Conservation (phyloP, 2,329 filamentous ascomycete genomes). For the Penicillium sclerotiorum region DNA sequence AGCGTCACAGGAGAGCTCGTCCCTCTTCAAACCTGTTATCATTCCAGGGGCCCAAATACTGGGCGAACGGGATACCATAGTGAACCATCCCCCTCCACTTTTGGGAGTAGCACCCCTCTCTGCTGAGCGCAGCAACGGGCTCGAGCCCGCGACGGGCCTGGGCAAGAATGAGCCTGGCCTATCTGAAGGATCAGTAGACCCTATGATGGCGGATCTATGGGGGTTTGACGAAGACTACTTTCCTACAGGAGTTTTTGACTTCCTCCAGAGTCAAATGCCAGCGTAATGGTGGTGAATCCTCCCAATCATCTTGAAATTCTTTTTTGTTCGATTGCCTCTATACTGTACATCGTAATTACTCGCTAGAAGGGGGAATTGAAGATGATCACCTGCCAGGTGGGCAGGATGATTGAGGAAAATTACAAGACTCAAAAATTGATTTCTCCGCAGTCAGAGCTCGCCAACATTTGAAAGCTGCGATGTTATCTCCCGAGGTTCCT, state of each 20-base stretch:
- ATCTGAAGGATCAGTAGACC: slow-evolving; percentile 41
- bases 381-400: too few relatives aligned
- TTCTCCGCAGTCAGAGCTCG: too few relatives aligned
- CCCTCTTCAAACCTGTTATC: slow-evolving; percentile 40
- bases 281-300: too few relatives aligned
- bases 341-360: too few relatives aligned
- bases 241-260: slow-evolving; percentile 46
- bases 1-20: slow-evolving; percentile 29
- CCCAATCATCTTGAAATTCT: too few relatives aligned
- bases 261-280: slow-evolving; percentile 46
- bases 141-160: slow-evolving; percentile 17
- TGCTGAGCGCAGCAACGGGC: slow-evolving; percentile 40
- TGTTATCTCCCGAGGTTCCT: too few relatives aligned
- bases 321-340: too few relatives aligned
- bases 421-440: too few relatives aligned
- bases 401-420: too few relatives aligned
- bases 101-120: slow-evolving; percentile 42
- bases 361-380: too few relatives aligned
- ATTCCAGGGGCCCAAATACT: slow-evolving; percentile 41
- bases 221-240: slow-evolving; percentile 47
- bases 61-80: slow-evolving; percentile 40
- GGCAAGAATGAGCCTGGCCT: slow-evolving; percentile 34
- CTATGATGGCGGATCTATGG: slow-evolving; percentile 46
- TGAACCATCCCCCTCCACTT: slow-evolving; percentile 39
- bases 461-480: too few relatives aligned